These are phyloP conservation scores for Arabis alpina DNA, from an alignment of 345 rosid species.

Conservation along the genomic window DNA sequence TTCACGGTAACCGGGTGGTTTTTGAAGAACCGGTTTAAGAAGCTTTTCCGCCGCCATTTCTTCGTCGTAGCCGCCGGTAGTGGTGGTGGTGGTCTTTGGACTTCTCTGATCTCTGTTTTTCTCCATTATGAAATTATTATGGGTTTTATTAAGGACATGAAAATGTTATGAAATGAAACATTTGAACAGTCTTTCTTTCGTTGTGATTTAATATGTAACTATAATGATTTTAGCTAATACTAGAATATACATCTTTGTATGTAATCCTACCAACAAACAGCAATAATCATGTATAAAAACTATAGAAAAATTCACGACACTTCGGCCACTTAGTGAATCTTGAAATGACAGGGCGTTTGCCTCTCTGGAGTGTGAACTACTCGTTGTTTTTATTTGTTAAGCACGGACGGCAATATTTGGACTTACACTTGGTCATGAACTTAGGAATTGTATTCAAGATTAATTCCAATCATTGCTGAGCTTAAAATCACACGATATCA, in stretches of 20 bases:
- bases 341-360: conserved; percentile 3
- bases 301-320: conserved; percentile 5
- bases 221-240: background rate
- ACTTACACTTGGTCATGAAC: background rate
- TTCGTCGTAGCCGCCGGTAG: conserved; percentile 15
- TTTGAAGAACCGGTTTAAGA: conserved; percentile 61
- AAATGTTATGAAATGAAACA: background rate
- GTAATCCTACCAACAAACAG: conserved; percentile 22
- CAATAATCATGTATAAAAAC: background rate
- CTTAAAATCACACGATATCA: too few relatives aligned
- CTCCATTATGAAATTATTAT: conserved; percentile 15
- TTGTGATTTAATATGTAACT: background rate
- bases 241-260: background rate
- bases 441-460: too few relatives aligned
- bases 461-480: too few relatives aligned
- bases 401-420: background rate
- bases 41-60: conserved; percentile 50
- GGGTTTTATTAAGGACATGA: background rate
- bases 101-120: background rate
- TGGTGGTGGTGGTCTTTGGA: conserved; percentile 9
- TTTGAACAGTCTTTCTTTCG: conserved; percentile 23
- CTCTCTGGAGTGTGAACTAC: conserved; percentile 19
- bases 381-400: conserved; percentile 1
- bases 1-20: conserved; percentile 75
- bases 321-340: conserved; percentile 37